These are phyloP conservation scores for Basipetospora chlamydospora DNA, from an alignment of 2,329 filamentous ascomycete species.

Conservation along the genomic window DNA sequence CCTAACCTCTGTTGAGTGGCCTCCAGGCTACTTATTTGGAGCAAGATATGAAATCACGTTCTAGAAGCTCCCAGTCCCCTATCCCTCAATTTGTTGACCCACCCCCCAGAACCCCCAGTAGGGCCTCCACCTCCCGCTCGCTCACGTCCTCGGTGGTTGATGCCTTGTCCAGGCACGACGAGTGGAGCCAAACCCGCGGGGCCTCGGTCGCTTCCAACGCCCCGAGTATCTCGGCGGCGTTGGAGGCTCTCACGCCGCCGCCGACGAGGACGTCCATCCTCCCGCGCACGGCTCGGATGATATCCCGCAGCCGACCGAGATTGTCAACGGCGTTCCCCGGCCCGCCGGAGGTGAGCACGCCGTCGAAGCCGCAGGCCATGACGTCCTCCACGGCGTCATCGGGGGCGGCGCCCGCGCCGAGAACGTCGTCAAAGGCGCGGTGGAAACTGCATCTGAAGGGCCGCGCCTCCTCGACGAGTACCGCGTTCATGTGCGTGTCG, in stretches of 20 bases:
- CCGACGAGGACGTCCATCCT: conserved; percentile 35
- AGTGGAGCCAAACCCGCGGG: conserved; percentile 8
- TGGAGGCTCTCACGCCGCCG: conserved; percentile 32
- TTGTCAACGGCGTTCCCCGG: conserved; percentile 25
- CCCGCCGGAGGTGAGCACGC: conserved; percentile 39
- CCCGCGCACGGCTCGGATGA: conserved; percentile 16
- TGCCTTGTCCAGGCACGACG: conserved; percentile 7
- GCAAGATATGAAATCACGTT: too few species aligned
- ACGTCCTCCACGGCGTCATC: conserved; percentile 20
- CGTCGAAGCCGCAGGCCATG: conserved; percentile 29
- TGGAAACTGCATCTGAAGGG: conserved; percentile 37
- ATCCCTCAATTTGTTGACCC: too few species aligned
- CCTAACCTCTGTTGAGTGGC: too few species aligned
- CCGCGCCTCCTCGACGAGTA: conserved; percentile 25
- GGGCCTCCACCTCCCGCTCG: neutral
- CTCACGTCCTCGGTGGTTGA: conserved; percentile 1
- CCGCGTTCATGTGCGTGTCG: conserved; percentile 23
- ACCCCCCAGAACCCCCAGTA: too few species aligned
- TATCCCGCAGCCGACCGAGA: conserved; percentile 17
- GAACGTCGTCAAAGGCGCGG: conserved; percentile 38
- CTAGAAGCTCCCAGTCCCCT: too few species aligned
- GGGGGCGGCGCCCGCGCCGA: conserved; percentile 13
- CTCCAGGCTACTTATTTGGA: too few species aligned
- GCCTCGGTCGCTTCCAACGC: conserved; percentile 1
- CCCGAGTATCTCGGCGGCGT: conserved; percentile 13